Conservation (phyloP, 2,329 filamentous ascomycete species). For the Venturia nashicola region DNA sequence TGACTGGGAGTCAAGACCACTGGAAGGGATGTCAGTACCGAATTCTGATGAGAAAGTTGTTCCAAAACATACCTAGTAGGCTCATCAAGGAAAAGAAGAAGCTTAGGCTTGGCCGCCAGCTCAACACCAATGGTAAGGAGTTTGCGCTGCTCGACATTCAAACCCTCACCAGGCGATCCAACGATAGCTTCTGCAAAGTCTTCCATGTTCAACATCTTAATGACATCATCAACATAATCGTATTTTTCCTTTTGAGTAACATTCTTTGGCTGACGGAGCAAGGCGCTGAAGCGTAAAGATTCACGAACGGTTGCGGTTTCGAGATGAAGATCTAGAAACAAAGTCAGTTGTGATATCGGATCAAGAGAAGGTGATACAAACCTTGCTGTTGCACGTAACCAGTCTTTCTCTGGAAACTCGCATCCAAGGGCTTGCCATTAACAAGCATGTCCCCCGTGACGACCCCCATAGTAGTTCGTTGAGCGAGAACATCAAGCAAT, state of each 20-base stretch:
- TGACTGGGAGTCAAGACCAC: conserved; percentile 50
- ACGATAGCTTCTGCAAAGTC: conserved; percentile 58
- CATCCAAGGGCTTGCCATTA: conserved; percentile 48
- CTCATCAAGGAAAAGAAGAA: conserved; percentile 50
- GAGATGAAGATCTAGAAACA: conserved; percentile 50
- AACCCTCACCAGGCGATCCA: conserved; percentile 26
- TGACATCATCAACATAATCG: conserved; percentile 53
- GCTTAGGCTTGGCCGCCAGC: conserved; percentile 53
- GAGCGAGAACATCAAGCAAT: conserved; percentile 63
- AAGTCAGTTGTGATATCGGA: conserved; percentile 29
- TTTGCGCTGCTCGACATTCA: conserved; percentile 60
- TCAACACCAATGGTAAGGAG: conserved; percentile 63
- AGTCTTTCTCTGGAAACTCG: conserved; percentile 55
- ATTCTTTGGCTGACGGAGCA: conserved; percentile 7
- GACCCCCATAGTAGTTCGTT: conserved; percentile 55
- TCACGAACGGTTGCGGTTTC: conserved; percentile 26
- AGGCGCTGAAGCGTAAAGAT: conserved; percentile 7
- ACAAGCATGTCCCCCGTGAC: conserved; percentile 59
- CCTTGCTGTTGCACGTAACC: conserved; percentile 33
- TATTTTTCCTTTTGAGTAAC: conserved; percentile 42
- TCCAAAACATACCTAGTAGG: conserved; percentile 24
- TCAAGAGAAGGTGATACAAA: conserved; percentile 37
- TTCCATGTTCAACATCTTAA: conserved; percentile 52
- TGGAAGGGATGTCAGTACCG: conserved; percentile 37
- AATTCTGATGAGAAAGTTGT: not conserved